phyloP scores from a whole-genome alignment of 768 basidiomycete genomes.

The Pleurotus djamor region DNA sequence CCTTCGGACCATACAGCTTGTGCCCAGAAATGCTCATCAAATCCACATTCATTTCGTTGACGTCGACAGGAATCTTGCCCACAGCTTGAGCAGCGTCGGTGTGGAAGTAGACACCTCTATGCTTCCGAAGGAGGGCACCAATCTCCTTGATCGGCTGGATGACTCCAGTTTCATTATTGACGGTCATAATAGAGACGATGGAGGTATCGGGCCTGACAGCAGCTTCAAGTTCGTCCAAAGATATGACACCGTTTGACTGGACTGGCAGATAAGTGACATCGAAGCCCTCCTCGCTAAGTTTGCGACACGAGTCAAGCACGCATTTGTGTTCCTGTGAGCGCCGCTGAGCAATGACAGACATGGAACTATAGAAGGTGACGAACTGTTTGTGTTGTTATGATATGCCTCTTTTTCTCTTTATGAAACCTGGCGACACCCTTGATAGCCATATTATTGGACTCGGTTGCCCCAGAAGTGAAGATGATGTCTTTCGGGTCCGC shows the following conservation, averaged over 20 bases:
- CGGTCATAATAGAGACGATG: constrained; percentile 96
- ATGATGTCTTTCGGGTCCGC: constrained; percentile 95
- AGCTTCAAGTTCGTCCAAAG: constrained; percentile 74
- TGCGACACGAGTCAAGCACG: constrained; percentile 96
- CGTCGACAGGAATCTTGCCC: constrained; percentile 89
- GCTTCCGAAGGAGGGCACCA: constrained; percentile 79
- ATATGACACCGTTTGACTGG: constrained; percentile 78
- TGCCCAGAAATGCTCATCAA: constrained; percentile 96
- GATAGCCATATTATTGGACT: constrained; percentile 96
- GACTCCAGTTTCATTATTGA: constrained; percentile 99
- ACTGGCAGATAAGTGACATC: constrained; percentile 98
- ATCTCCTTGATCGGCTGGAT: constrained; percentile 98
- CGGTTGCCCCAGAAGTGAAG: constrained; percentile 97
- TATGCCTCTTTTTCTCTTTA: constrained; percentile 88
- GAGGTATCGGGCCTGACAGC: constrained; percentile 93
- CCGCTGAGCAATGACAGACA: not conserved
- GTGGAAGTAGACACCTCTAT: constrained; percentile 92
- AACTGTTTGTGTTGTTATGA: constrained; percentile 94
- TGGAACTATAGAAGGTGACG: constrained; percentile 18
- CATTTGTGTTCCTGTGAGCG: constrained; percentile 90
- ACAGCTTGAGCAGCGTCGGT: constrained; percentile 97
- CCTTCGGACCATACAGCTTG: constrained; percentile 98
- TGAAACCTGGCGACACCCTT: constrained; percentile 97
- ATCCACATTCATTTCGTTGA: constrained; percentile 94
- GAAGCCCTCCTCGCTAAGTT: constrained; percentile 94